Conservation (phyloP, 2,329 filamentous ascomycete genomes). For the Coleophoma cylindrospora region DNA sequence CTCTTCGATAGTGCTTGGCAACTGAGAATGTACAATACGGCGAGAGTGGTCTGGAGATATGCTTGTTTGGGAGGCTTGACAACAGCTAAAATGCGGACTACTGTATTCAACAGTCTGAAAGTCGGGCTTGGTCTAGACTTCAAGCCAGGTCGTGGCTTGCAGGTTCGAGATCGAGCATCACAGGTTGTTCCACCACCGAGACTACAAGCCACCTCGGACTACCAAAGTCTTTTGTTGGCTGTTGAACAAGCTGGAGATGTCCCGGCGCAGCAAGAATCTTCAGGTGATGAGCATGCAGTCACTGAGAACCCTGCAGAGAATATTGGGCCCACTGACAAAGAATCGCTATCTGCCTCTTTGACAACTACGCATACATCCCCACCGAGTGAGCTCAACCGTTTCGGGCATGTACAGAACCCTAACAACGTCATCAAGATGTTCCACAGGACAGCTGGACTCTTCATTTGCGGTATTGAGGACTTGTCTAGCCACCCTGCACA, state of each 20-base stretch:
- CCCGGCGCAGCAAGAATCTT: background rate
- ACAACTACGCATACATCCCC: background rate
- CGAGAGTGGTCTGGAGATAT: constrained; percentile 41
- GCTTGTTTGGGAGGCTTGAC: constrained; percentile 33
- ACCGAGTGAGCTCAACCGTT: background rate
- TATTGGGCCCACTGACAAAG: background rate
- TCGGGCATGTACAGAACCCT: background rate
- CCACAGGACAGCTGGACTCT: background rate
- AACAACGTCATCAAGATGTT: background rate
- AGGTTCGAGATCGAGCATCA: background rate
- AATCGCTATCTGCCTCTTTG: no score
- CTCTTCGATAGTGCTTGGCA: constrained; percentile 37
- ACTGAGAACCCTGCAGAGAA: background rate
- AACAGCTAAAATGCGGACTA: constrained; percentile 14
- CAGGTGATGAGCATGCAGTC: background rate
- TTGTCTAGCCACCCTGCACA: background rate
- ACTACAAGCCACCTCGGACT: background rate
- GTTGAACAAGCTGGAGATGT: background rate
- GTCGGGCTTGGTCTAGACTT: background rate
- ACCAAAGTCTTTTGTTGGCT: background rate
- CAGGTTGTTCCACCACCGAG: background rate
- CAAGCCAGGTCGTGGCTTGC: background rate
- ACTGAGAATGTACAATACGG: constrained; percentile 32
- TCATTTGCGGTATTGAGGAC: background rate
- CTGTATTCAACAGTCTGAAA: constrained; percentile 9